phyloP scores from a whole-genome alignment of 129 eudicot genomes.

The Gnaphalium uliginosum region DNA sequence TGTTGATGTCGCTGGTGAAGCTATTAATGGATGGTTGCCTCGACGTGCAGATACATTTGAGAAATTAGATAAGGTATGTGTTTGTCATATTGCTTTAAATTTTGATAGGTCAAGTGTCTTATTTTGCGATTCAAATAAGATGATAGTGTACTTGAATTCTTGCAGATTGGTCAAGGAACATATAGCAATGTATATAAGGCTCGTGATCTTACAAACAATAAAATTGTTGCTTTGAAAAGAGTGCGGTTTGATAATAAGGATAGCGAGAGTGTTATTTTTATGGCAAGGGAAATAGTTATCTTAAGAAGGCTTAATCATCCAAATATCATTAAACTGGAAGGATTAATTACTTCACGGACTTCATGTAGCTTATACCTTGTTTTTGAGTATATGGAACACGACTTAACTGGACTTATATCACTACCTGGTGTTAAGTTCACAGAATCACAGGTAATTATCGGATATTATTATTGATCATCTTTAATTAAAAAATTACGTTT shows the following conservation, averaged over 20 bases:
- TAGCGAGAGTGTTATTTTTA: slow-evolving; percentile 75
- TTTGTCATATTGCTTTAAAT: neutral
- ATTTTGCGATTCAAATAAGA: too few species aligned
- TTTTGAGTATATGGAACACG: slow-evolving; percentile 95
- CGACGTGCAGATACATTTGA: slow-evolving; percentile 78
- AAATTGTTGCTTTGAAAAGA: slow-evolving; percentile 80
- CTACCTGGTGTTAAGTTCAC: slow-evolving; percentile 83
- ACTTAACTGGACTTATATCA: slow-evolving; percentile 82
- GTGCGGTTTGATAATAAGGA: slow-evolving; percentile 89
- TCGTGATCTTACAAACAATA: slow-evolving; percentile 60
- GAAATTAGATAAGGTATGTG: slow-evolving; percentile 72
- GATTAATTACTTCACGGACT: slow-evolving; percentile 63
- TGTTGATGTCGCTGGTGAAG: slow-evolving; percentile 73
- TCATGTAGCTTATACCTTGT: slow-evolving; percentile 81
- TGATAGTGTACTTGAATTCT: slow-evolving; percentile 19
- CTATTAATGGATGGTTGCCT: slow-evolving; percentile 83
- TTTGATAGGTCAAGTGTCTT: neutral
- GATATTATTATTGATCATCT: neutral
- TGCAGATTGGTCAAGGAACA: slow-evolving; percentile 98
- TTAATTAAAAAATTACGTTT: neutral
- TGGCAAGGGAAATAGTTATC: slow-evolving; percentile 88
- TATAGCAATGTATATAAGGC: slow-evolving; percentile 92
- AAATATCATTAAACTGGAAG: slow-evolving; percentile 79
- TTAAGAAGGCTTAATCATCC: slow-evolving; percentile 88
- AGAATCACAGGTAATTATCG: slow-evolving; percentile 88